These are phyloP conservation scores for Orbilia ellipsospora DNA, from an alignment of 2,329 filamentous ascomycete species.

Conservation along the genomic window DNA sequence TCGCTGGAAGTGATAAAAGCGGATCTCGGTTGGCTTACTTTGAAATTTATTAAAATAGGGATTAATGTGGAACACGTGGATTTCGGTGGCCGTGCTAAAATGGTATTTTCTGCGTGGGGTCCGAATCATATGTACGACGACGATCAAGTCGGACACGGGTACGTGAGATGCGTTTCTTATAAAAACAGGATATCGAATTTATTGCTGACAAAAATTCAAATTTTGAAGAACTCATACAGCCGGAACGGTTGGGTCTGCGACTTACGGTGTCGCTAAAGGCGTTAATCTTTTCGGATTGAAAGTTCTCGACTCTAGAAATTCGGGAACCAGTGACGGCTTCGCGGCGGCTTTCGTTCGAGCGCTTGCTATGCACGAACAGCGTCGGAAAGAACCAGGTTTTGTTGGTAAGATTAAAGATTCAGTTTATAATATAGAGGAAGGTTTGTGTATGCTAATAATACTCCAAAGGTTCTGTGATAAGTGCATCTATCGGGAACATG, in stretches of 20 bases:
- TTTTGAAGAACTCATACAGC: constrained; percentile 32
- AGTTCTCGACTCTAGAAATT: constrained; percentile 34
- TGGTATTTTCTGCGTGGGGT: constrained; percentile 32
- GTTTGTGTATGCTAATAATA: neutral
- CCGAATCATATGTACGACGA: constrained; percentile 25
- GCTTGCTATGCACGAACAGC: constrained; percentile 26
- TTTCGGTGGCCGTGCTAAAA: constrained; percentile 32
- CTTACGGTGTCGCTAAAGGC: constrained; percentile 40
- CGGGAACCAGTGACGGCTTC: constrained; percentile 9
- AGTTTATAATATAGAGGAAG: neutral
- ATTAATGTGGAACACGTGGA: constrained; percentile 32
- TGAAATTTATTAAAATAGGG: constrained; percentile 9
- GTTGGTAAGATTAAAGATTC: neutral
- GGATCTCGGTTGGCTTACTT: neutral
- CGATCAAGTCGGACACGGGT: constrained; percentile 36
- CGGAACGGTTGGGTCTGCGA: constrained; percentile 42
- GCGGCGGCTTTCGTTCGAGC: constrained; percentile 35
- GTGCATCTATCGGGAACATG: constrained; percentile 63
- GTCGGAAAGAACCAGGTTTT: constrained; percentile 4
- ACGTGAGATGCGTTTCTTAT: constrained; percentile 7
- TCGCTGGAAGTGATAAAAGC: neutral
- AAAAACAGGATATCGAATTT: neutral
- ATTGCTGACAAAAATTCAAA: neutral
- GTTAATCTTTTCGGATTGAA: constrained; percentile 34
- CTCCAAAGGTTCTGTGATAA: constrained; percentile 59